Conservation (phyloP, 2,329 filamentous ascomycete genomes). For the Bipolaris cookei region DNA sequence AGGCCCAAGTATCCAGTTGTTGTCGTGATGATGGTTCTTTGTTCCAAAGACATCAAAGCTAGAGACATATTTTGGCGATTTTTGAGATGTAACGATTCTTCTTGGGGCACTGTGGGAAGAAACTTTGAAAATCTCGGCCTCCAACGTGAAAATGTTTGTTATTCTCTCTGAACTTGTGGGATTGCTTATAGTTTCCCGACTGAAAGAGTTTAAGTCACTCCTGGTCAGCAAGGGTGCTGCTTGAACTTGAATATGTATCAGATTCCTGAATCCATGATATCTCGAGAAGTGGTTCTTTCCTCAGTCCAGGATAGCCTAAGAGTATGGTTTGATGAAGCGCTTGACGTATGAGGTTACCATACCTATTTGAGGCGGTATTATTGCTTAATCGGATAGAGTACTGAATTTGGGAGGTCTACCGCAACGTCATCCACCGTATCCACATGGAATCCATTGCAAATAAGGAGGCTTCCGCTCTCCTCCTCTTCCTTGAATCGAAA, state of each 20-base stretch:
- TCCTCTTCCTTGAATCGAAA: not conserved
- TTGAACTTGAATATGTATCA: too few relatives aligned
- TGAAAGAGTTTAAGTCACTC: not conserved
- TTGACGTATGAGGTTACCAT: too few relatives aligned
- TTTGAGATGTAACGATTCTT: rapidly evolving
- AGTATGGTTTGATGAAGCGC: not conserved
- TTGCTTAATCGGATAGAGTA: too few relatives aligned
- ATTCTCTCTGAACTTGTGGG: not conserved
- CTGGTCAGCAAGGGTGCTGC: too few relatives aligned
- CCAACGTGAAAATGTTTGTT: not conserved
- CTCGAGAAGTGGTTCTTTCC: not conserved
- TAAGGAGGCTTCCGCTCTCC: not conserved
- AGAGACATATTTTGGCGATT: not conserved
- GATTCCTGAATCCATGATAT: not conserved
- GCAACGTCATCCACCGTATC: not conserved
- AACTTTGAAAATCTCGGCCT: not conserved
- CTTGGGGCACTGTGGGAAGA: not conserved
- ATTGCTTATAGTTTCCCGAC: not conserved
- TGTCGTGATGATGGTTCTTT: not conserved
- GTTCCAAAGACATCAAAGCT: not conserved
- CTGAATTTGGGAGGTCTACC: not conserved
- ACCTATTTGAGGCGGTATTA: not conserved
- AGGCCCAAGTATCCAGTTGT: not conserved
- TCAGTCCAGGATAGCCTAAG: not conserved
- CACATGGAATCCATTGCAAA: not conserved